phyloP scores from a whole-genome alignment of 768 basidiomycete species.

The Sarcodon aspratus region DNA sequence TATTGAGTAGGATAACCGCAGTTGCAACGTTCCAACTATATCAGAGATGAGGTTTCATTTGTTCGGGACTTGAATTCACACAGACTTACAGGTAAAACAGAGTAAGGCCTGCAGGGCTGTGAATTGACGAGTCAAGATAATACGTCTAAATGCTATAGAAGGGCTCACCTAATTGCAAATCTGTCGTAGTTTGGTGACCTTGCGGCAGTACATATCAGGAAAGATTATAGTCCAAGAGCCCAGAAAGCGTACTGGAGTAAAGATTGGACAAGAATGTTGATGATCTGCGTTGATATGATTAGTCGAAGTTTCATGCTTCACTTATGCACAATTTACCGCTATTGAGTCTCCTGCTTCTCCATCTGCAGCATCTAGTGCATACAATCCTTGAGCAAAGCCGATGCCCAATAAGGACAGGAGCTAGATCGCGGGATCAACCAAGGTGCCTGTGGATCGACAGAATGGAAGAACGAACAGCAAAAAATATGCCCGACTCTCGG shows the following conservation, averaged over 20 bases:
- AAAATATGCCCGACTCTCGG: slow-evolving; percentile 86
- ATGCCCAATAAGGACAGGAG: slow-evolving; percentile 70
- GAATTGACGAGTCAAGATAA: neutral
- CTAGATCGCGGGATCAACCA: slow-evolving; percentile 22
- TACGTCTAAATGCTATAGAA: neutral
- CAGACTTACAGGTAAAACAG: slow-evolving; percentile 68
- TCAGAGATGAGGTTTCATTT: neutral
- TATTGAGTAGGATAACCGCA: slow-evolving; percentile 79
- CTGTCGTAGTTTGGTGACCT: slow-evolving; percentile 60
- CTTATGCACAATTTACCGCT: slow-evolving; percentile 24
- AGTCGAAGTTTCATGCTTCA: neutral
- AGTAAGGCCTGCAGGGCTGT: slow-evolving; percentile 44
- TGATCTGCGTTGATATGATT: slow-evolving; percentile 29
- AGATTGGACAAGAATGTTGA: slow-evolving; percentile 69
- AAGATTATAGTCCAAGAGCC: neutral
- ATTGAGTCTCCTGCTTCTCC: slow-evolving; percentile 48
- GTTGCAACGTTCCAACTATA: slow-evolving; percentile 75
- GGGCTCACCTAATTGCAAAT: slow-evolving; percentile 35
- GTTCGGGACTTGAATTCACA: slow-evolving; percentile 1
- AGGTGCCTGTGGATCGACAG: neutral
- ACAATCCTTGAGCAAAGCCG: slow-evolving; percentile 81
- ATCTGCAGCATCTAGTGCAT: slow-evolving; percentile 86
- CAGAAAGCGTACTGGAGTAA: slow-evolving; percentile 52
- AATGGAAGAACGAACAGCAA: slow-evolving; percentile 43
- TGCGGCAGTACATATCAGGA: neutral